Conservation (phyloP, 2,329 filamentous ascomycete genomes). For the Pseudogymnoascus sp. region DNA sequence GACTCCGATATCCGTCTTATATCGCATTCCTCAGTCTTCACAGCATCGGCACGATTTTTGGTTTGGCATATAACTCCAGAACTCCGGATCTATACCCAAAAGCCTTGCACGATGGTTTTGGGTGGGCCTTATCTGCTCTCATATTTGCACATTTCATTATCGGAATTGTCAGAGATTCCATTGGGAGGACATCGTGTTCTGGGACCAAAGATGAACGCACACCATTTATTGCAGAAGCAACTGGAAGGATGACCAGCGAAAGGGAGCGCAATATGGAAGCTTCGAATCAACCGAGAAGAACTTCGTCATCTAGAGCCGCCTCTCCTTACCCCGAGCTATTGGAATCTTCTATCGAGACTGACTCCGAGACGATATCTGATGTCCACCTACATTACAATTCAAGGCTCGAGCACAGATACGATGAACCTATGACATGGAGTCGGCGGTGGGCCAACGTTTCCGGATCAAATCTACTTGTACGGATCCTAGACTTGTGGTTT, state of each 20-base stretch:
- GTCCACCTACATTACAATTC: conserved; percentile 11
- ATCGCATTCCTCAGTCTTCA: conserved; percentile 12
- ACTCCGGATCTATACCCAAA: conserved; percentile 7
- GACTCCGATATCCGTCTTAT: conserved; percentile 9
- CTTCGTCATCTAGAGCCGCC: conserved; percentile 11
- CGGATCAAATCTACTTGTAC: conserved; percentile 3
- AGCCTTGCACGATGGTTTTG: not conserved
- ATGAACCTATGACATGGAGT: conserved; percentile 11
- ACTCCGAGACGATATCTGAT: conserved; percentile 11
- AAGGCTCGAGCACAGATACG: conserved; percentile 7
- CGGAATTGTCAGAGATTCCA: conserved; percentile 7
- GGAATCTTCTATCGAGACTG: conserved; percentile 1
- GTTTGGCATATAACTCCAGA: conserved; percentile 10
- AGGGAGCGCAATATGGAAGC: not conserved
- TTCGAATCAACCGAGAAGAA: conserved; percentile 1
- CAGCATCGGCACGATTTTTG: conserved; percentile 1
- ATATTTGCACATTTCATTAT: conserved; percentile 7
- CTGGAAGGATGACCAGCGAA: not conserved
- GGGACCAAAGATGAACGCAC: not conserved
- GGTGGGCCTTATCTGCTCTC: conserved; percentile 11
- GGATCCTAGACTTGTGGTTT: conserved; percentile 9
- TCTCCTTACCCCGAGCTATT: not conserved
- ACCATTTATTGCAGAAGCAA: not conserved
- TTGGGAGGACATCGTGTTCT: not conserved
- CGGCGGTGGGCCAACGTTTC: conserved; percentile 7